Conservation (phyloP, 108 stramenopile genomes). For the Cyclotella cryptica region DNA sequence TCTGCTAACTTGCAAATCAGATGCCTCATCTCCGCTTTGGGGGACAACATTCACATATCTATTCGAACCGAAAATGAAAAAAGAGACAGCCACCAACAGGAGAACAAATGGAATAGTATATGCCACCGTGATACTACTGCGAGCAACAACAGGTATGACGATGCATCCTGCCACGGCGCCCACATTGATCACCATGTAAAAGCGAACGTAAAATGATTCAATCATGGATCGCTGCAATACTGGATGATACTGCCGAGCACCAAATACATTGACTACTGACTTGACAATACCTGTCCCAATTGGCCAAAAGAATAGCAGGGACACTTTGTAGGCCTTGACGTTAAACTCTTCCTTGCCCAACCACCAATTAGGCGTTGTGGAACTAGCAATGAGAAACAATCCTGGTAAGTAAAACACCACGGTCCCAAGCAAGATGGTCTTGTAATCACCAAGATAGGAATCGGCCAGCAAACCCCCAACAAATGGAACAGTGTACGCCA, state of each 20-base stretch:
- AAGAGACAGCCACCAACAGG: slow-evolving; percentile 36
- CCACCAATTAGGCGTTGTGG: slow-evolving; percentile 44
- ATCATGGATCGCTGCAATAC: slow-evolving; percentile 50
- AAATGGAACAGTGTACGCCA: slow-evolving; percentile 61
- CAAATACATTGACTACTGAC: slow-evolving; percentile 54
- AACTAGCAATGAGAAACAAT: slow-evolving; percentile 52
- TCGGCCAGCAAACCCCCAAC: slow-evolving; percentile 54
- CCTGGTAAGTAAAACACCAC: slow-evolving; percentile 51
- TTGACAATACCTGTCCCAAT: slow-evolving; percentile 60
- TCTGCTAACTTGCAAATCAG: slow-evolving; percentile 4
- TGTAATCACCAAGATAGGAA: slow-evolving; percentile 53
- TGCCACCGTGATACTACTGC: slow-evolving; percentile 47
- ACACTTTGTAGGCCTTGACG: slow-evolving; percentile 39
- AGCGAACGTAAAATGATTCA: slow-evolving; percentile 51
- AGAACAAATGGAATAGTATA: slow-evolving; percentile 52
- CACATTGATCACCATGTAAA: slow-evolving; percentile 64
- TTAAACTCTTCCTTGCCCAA: slow-evolving; percentile 42
- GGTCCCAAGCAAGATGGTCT: slow-evolving; percentile 46
- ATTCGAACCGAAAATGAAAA: slow-evolving; percentile 39
- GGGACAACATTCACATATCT: slow-evolving; percentile 48
- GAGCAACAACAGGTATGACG: slow-evolving; percentile 41
- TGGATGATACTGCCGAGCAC: slow-evolving; percentile 60
- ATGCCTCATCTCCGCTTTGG: neutral
- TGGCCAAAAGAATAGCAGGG: slow-evolving; percentile 50
- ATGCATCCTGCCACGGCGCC: slow-evolving; percentile 58